Conservation (phyloP, 495 filamentous ascomycete species). For the Pseudevernia furfuracea region DNA sequence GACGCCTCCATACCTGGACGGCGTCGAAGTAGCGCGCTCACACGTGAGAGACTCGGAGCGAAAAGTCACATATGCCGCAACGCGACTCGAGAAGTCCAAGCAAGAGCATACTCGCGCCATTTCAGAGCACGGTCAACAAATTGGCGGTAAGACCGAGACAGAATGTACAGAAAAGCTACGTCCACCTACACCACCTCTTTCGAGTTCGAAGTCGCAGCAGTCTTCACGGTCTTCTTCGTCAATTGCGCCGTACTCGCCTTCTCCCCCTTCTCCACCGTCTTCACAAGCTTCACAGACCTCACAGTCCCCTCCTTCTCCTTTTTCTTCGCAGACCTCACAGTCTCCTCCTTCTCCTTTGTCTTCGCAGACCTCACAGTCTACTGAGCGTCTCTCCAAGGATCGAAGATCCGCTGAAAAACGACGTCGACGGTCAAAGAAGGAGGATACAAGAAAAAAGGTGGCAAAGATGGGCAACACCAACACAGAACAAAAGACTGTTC, state of each 20-base stretch:
- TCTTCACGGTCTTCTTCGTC: too few species aligned
- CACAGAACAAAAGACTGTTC: neutral
- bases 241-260: too few species aligned
- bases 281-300: too few species aligned
- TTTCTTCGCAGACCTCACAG: neutral
- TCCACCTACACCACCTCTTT: too few species aligned
- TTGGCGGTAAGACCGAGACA: neutral
- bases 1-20: neutral
- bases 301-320: neutral
- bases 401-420: neutral
- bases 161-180: neutral
- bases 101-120: neutral
- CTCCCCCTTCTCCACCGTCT: too few species aligned
- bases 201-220: too few species aligned
- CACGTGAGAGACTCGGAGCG: neutral
- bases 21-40: neutral
- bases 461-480: neutral
- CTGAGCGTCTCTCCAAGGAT: neutral
- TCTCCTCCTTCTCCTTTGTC: neutral
- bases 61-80: neutral
- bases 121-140: neutral
- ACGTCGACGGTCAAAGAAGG: neutral
- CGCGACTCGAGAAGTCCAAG: neutral
- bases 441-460: neutral
- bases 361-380: neutral